These are phyloP conservation scores for Leptographium wingfieldii DNA, from an alignment of 2,329 filamentous ascomycete genomes.

Conservation along the genomic window DNA sequence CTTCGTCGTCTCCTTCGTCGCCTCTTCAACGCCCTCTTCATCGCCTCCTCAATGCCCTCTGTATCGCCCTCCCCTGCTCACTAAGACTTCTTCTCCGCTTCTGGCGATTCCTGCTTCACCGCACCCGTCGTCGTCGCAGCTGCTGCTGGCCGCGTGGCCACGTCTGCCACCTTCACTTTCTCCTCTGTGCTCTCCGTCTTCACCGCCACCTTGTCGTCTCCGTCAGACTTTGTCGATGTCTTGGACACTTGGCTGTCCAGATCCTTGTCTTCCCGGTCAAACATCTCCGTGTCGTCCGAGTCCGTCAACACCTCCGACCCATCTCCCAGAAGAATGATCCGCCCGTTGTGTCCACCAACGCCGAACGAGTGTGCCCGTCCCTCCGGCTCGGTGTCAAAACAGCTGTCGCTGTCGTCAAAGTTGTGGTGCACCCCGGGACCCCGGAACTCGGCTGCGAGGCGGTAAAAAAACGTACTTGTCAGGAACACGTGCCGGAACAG, in stretches of 20 bases:
- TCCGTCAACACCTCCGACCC: conserved; percentile 86
- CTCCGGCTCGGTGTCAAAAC: conserved; percentile 64
- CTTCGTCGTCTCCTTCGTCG: neutral
- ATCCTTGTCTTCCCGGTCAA: conserved; percentile 85
- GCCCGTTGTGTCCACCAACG: conserved; percentile 60
- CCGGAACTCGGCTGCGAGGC: conserved; percentile 62
- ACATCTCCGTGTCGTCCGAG: conserved; percentile 84
- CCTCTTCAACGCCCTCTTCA: neutral
- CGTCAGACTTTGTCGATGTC: conserved; percentile 23
- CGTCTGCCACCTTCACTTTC: neutral
- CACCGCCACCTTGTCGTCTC: neutral
- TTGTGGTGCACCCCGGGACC: conserved; percentile 72
- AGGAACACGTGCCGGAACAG: conserved; percentile 1
- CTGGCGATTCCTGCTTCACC: neutral
- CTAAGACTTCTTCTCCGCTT: neutral
- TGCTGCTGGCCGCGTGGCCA: no score
- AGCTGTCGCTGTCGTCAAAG: conserved; percentile 67
- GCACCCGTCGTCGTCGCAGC: neutral
- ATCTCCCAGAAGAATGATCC: conserved; percentile 90
- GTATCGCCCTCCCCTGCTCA: neutral
- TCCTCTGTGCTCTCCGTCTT: neutral
- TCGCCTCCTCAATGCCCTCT: neutral
- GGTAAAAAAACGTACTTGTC: conserved; percentile 15
- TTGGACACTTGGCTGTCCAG: conserved; percentile 73
- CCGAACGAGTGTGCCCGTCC: conserved; percentile 50